phyloP scores from a whole-genome alignment of 805 yeast species.

The Schizosaccharomyces pombe region DNA sequence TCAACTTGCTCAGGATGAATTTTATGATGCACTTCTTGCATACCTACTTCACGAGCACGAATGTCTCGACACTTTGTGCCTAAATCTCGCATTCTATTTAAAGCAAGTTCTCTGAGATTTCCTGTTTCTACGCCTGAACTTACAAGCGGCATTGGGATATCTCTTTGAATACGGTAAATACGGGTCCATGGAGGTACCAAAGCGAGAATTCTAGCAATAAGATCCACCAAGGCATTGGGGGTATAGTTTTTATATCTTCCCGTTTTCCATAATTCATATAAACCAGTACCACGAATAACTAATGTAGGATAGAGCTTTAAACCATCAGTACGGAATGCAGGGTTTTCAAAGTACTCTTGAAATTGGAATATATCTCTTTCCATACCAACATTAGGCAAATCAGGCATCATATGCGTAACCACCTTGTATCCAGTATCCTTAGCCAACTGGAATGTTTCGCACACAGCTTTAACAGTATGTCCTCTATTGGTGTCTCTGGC shows the following conservation, averaged over 20 bases:
- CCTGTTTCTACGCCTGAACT: conserved; percentile 97
- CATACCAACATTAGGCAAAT: conserved; percentile 94
- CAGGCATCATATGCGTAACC: conserved; percentile 99
- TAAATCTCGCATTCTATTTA: conserved; percentile 93
- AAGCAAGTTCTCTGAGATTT: conserved; percentile 77
- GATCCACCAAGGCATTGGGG: conserved; percentile 78
- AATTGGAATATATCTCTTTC: conserved; percentile 93
- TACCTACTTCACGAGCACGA: conserved; percentile 93
- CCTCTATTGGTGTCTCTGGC: conserved; percentile 97
- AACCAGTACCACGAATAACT: conserved; percentile 90
- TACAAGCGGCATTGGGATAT: conserved; percentile 96
- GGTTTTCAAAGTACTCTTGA: conserved; percentile 87
- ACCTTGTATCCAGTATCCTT: conserved; percentile 96
- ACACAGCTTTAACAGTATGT: conserved; percentile 85
- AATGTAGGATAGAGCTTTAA: conserved; percentile 84
- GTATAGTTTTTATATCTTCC: conserved; percentile 86
- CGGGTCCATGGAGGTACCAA: conserved; percentile 98
- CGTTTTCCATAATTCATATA: conserved; percentile 90
- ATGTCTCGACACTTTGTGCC: conserved; percentile 92
- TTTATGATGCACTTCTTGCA: conserved; percentile 92
- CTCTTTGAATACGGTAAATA: conserved; percentile 93
- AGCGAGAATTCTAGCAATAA: conserved; percentile 87
- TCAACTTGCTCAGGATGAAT: conserved; percentile 95
- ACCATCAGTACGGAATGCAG: conserved; percentile 92
- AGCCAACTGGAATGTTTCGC: conserved; percentile 87